These are phyloP conservation scores for Protostelium mycophagum DNA, from an alignment of 78 protist genomes.

Conservation along the genomic window DNA sequence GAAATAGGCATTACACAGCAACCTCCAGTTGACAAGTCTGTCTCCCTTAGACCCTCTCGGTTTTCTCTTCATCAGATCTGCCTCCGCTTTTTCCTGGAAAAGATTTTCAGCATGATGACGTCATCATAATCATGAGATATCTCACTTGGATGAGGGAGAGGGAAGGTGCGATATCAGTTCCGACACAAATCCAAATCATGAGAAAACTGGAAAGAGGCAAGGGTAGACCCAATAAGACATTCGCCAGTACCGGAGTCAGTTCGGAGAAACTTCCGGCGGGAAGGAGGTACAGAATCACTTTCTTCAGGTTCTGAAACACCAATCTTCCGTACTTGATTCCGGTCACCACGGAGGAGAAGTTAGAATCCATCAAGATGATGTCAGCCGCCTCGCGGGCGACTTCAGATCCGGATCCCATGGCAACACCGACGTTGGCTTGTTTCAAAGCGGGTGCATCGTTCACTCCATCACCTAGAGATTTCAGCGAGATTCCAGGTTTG, in stretches of 20 bases:
- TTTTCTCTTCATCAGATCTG: constrained; percentile 38
- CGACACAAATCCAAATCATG: constrained; percentile 77
- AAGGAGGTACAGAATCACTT: constrained; percentile 56
- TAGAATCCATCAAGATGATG: constrained; percentile 90
- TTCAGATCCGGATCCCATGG: constrained; percentile 92
- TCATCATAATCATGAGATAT: background rate
- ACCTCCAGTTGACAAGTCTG: constrained; percentile 47
- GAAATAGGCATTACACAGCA: background rate
- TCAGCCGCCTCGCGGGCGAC: constrained; percentile 87
- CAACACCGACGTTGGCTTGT: constrained; percentile 91
- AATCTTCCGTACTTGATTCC: constrained; percentile 27
- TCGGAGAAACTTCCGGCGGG: constrained; percentile 84
- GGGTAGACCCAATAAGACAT: constrained; percentile 76
- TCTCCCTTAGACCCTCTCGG: constrained; percentile 83
- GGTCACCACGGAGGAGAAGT: constrained; percentile 88
- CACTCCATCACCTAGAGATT: constrained; percentile 95
- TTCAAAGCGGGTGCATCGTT: constrained; percentile 93
- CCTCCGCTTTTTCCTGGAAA: constrained; percentile 55
- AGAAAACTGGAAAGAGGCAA: constrained; percentile 70
- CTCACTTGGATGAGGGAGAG: constrained; percentile 25
- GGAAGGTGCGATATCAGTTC: constrained; percentile 86
- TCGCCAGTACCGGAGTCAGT: constrained; percentile 80
- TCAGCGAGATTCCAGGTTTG: no score
- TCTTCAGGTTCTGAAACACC: constrained; percentile 91
- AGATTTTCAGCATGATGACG: background rate